phyloP scores from a whole-genome alignment of 805 yeast genomes.

The Kuraishia ogatae region DNA sequence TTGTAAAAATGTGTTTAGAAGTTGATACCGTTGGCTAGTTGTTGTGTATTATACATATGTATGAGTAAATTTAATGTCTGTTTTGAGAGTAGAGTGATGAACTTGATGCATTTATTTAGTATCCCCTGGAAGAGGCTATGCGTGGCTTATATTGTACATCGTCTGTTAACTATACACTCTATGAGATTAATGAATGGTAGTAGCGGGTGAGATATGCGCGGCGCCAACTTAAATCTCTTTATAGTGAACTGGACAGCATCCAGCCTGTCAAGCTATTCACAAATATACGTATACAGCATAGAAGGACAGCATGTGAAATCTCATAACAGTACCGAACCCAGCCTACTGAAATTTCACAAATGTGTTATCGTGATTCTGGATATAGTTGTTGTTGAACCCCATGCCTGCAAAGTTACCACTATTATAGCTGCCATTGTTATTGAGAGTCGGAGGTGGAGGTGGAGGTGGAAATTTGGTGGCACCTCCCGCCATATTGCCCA shows the following conservation, averaged over 20 bases:
- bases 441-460: background rate
- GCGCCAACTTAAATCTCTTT: too few species aligned
- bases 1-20: constrained; percentile 67
- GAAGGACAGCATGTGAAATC: too few species aligned
- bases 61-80: background rate
- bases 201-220: too few species aligned
- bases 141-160: too few species aligned
- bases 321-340: background rate
- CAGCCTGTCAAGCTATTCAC: too few species aligned
- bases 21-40: background rate
- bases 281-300: too few species aligned
- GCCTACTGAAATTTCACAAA: constrained; percentile 1
- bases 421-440: background rate
- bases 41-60: background rate
- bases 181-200: too few species aligned
- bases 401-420: background rate
- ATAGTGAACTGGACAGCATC: too few species aligned
- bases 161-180: too few species aligned
- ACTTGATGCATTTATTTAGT: too few species aligned
- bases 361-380: constrained; percentile 1
- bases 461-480: constrained; percentile 3
- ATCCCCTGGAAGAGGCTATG: too few species aligned
- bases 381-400: background rate
- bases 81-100: too few species aligned
- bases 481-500: constrained; percentile 2